Evolutionary conservation across 208 protist species (phyloP), one percentile per base, ranked within the genome.

Genomic region (Trypanosoma rangeli): DNA sequence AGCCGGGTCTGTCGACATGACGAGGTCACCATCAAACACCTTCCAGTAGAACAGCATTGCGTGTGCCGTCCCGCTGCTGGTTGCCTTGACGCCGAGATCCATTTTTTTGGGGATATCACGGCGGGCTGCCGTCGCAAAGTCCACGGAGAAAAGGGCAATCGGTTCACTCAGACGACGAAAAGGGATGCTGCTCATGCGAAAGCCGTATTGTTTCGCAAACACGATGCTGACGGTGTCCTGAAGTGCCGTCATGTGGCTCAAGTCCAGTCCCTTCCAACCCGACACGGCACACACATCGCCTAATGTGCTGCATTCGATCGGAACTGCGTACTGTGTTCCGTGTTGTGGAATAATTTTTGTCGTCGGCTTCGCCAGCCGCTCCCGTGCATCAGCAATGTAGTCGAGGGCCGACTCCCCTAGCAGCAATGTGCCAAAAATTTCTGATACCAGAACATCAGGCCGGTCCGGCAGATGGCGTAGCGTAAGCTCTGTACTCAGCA

Each of bases 191-290:
- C 82, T 93, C 76, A 98, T 84, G 64, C 90, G 90, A 73, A 97
- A 95, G 52, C 94, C 94, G 72, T 98, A 98, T 78, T 95, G 89
- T 80, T 98, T 98, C 15, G 94, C 95, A 83, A 98, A 98, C 57
- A 98, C 91, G 15, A 93, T 70, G 59, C 84, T 93, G 4, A 80
- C 83, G 15, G 92, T 97, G 77, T 98, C 94, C 73, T 97, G 82
- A 64, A 98, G 68, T 39, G 84, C 73, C 70, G 93, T 97, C 61
- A 98, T 85, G 46, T 89, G 73, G 16, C 82, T 85, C 18, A 97
- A 75, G 68, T 97, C 71, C 42, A 97, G 64, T 29, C 82, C 92
- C 44, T 87, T 81, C 90, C 90, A 97, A n/a, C 65, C 67, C 20
- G 70, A 81, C 18, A 96, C 94, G 18, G 87, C 70, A 60, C 81